Base-by-base conservation (phyloP, 345 rosid species). In the Citrus sp. region DNA sequence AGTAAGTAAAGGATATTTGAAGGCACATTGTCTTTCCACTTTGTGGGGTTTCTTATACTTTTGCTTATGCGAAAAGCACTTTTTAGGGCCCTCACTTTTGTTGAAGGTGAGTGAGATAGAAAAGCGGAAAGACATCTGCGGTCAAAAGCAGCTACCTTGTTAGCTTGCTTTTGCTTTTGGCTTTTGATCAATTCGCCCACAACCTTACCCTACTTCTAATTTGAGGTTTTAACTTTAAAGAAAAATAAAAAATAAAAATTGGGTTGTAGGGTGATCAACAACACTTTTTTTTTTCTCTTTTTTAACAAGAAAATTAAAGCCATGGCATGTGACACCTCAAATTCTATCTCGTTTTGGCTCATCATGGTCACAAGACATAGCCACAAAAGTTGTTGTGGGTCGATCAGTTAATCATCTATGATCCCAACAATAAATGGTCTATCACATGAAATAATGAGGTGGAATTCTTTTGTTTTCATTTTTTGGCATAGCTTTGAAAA, bases 1-100 rank as follows among this genome's bases (percentile, higher is more conserved):
- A 24, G 65, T 35, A 42, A 24, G n/a, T 22, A 40, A 27, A 24
- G 73, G 70, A 40, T 75, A 6, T 67, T 72, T 72, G 62, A 68
- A 76, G 72, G 80, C 70, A 81, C 22, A 24, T n/a, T 66, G 72
- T 75, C 77, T 80, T 78, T 56, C 78, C 46, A 67, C n/a, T 55
- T 42, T 51, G 79, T 67, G 77, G 74, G 66, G 67, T 82, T 77
- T 13, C 80, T 77, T 46, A 67, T 60, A 37, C 64, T 58, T 35
- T 74, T 70, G 67, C 69, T 27, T 40, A 2, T 16, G 9, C 51
- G 21, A 51, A 22, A 60, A 69, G 71, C 70, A 60, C 66, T 63
- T 70, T 22, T 60, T 61, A 27, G 65, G 66, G 51, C 63, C 63
- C 63, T 59, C n/a, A 18, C 69, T 63, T 80, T 70, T 38, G 22